Percentiles rank a stretch among this genome's conserved stretches.
Evolutionary conservation across 495 filamentous ascomycete genomes (phyloP).

Genomic region (Amorphotheca resinae): DNA sequence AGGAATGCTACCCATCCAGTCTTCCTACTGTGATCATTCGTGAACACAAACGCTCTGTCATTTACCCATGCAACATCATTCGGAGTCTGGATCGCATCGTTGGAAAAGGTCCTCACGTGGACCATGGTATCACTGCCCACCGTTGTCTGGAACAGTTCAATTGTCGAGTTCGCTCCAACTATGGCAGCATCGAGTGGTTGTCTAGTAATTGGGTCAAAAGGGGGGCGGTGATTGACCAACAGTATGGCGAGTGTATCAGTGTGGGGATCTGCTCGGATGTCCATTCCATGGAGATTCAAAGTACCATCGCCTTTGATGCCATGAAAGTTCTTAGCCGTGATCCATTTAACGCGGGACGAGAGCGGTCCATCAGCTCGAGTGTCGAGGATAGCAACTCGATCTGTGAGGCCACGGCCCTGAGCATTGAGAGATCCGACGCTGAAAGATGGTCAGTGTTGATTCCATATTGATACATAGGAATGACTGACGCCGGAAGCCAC

Average conservation of each 20-base stretch:
- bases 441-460: neutral
- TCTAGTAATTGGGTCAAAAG: constrained; percentile 24
- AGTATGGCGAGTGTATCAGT: constrained; percentile 21
- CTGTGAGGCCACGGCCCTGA: constrained; percentile 8
- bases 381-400: constrained; percentile 25
- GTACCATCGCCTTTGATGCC: constrained; percentile 19
- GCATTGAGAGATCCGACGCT: constrained; percentile 17
- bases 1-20: constrained; percentile 20
- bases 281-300: constrained; percentile 26
- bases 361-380: constrained; percentile 21
- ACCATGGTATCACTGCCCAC: constrained; percentile 10
- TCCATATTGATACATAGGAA: no score
- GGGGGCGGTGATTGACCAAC: constrained; percentile 29
- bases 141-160: constrained; percentile 25
- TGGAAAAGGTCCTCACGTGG: constrained; percentile 23
- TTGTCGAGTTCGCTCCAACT: constrained; percentile 28
- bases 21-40: constrained; percentile 27
- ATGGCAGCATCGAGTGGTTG: constrained; percentile 19
- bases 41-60: constrained; percentile 22
- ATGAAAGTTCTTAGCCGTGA: constrained; percentile 19
- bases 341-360: constrained; percentile 17
- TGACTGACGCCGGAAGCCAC: constrained; percentile 22
- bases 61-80: constrained; percentile 25
- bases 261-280: constrained; percentile 13
- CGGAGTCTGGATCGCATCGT: constrained; percentile 24